These are phyloP conservation scores for Epichloe scottii DNA, from an alignment of 2,329 filamentous ascomycete genomes.

Conservation along the genomic window DNA sequence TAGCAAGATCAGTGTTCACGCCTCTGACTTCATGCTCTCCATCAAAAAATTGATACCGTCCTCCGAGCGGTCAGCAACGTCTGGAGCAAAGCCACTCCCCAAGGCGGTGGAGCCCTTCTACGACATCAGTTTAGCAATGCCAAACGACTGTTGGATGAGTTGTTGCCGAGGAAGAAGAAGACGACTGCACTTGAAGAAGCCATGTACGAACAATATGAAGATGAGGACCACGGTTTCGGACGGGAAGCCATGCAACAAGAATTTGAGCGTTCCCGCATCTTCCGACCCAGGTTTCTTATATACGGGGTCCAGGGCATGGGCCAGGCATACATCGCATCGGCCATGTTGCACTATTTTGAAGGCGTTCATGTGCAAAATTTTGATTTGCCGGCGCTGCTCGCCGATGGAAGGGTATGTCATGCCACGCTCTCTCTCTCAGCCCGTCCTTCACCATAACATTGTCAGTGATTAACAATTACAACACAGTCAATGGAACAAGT, in stretches of 20 bases:
- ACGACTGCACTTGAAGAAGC: slow-evolving; percentile 87
- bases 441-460: background rate
- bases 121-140: slow-evolving; percentile 60
- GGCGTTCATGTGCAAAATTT: slow-evolving; percentile 91
- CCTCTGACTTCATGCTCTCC: slow-evolving; percentile 94
- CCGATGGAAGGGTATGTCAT: slow-evolving; percentile 59
- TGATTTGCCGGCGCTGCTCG: slow-evolving; percentile 75
- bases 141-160: slow-evolving; percentile 54
- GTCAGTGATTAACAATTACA: slow-evolving; percentile 10
- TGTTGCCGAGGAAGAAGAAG: slow-evolving; percentile 76
- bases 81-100: slow-evolving; percentile 70
- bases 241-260: slow-evolving; percentile 63
- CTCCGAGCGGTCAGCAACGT: slow-evolving; percentile 78
- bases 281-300: slow-evolving; percentile 77
- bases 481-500: slow-evolving; percentile 64
- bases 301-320: slow-evolving; percentile 82
- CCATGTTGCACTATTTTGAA: slow-evolving; percentile 81
- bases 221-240: slow-evolving; percentile 71
- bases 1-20: slow-evolving; percentile 69
- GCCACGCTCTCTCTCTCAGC: background rate
- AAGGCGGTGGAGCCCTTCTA: slow-evolving; percentile 72
- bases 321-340: slow-evolving; percentile 76
- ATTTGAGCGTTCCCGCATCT: slow-evolving; percentile 80
- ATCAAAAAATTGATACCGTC: slow-evolving; percentile 95
- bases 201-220: slow-evolving; percentile 75